Conservation (phyloP, 1,284 basidiomycete species). For the Malassezia psittaci region DNA sequence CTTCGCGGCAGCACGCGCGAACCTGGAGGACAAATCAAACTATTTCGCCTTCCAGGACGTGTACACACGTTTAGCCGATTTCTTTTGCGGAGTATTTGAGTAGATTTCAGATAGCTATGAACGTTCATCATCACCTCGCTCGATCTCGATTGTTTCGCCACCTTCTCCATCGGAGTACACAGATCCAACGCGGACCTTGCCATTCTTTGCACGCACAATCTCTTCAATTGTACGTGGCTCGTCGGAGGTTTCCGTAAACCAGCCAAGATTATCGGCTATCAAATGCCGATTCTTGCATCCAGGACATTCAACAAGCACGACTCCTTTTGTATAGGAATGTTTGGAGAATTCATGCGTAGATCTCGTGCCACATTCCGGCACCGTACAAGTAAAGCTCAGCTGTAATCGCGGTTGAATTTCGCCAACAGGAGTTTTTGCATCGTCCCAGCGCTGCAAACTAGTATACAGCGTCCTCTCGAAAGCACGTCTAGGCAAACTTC, state of each 20-base stretch:
- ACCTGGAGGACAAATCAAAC: constrained; percentile 59
- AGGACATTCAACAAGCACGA: constrained; percentile 85
- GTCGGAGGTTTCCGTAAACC: constrained; percentile 36
- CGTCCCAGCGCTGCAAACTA: not conserved
- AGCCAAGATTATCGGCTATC: constrained; percentile 45
- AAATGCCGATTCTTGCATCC: constrained; percentile 65
- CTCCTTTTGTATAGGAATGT: constrained; percentile 71
- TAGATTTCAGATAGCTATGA: not conserved
- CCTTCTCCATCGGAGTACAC: constrained; percentile 25
- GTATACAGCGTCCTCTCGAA: not conserved
- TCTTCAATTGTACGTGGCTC: constrained; percentile 43
- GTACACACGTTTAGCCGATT: constrained; percentile 50
- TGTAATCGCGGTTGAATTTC: constrained; percentile 34
- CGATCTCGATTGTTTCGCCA: constrained; percentile 43
- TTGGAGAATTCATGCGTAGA: constrained; percentile 81
- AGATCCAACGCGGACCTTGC: constrained; percentile 29
- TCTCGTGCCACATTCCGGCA: constrained; percentile 61
- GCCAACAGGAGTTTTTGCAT: constrained; percentile 19
- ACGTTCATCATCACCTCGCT: not conserved
- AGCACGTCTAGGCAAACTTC: not conserved
- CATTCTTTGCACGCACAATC: constrained; percentile 40
- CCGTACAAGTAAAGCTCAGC: constrained; percentile 42
- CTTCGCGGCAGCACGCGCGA: constrained; percentile 62
- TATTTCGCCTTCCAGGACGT: constrained; percentile 61
- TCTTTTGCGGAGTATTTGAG: constrained; percentile 18